A percentile compares a stretch with the other conserved stretches of the same genome.
These are phyloP conservation scores for Phytophthora idaei DNA, from an alignment of 352 stramenopile genomes.

Conservation along the genomic window DNA sequence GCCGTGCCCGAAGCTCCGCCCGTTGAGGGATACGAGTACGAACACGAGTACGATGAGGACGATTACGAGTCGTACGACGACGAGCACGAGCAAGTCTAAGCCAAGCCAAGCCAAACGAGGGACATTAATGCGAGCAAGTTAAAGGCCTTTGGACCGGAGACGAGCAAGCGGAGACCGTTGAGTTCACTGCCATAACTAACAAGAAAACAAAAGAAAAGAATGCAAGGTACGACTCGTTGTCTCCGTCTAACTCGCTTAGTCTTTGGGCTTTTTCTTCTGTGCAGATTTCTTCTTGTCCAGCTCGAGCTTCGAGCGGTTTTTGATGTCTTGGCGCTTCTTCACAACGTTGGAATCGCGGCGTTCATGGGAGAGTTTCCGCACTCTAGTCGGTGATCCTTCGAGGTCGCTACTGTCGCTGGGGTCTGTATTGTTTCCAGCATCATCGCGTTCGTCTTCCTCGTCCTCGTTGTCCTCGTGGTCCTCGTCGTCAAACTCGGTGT, in stretches of 20 bases:
- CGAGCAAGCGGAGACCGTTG: neutral
- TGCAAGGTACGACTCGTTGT: conserved; percentile 21
- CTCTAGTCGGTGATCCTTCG: conserved; percentile 1
- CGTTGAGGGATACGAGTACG: conserved; percentile 85
- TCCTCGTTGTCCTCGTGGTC: conserved; percentile 36
- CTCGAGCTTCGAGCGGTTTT: conserved; percentile 62
- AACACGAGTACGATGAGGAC: conserved; percentile 88
- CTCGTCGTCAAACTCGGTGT: conserved; percentile 33
- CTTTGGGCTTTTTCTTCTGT: conserved; percentile 58
- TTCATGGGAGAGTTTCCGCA: neutral
- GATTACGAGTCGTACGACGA: conserved; percentile 77
- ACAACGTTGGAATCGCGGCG: conserved; percentile 33
- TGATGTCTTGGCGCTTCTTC: conserved; percentile 67
- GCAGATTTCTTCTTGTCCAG: conserved; percentile 63
- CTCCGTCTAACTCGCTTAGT: conserved; percentile 22
- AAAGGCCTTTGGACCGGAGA: conserved; percentile 1
- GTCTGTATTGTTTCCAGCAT: conserved; percentile 12
- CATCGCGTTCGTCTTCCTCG: conserved; percentile 20
- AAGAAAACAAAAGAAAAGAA: conserved; percentile 17
- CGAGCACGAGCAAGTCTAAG: conserved; percentile 56
- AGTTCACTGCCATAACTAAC: conserved; percentile 30
- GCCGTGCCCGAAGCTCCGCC: conserved; percentile 84
- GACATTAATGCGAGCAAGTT: neutral
- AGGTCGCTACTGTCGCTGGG: conserved; percentile 5
- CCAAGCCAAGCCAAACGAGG: conserved; percentile 1